Evolutionary conservation across 2,329 filamentous ascomycete genomes (phyloP), one percentile per base, ranked within the genome.

Genomic region (Chaetomiaceae sp.): DNA sequence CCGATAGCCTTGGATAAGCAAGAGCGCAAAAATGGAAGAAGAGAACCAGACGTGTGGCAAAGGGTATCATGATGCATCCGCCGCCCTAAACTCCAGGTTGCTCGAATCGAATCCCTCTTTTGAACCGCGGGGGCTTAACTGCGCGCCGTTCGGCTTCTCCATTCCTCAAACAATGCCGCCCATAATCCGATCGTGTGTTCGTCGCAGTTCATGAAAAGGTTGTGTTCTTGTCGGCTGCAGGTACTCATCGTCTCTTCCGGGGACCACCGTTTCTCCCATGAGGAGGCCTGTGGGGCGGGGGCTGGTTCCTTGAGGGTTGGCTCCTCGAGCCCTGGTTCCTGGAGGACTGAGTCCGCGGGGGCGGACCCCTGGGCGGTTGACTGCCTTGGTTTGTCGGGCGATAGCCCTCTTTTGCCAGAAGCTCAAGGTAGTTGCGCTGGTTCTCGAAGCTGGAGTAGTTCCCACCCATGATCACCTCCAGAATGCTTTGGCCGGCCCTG

Each of bases 381-480:
- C 17, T 19, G 30, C 19, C 16, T 13, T 23, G 38, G 4, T 2
- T 12, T 20, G 9, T 5, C 3, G 41, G 41, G n/a, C 40, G 44
- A 19, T 48, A 23, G 19, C 35, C 35, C 13, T 41, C 16, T 9
- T 48, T 40, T 27, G 47, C 27, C 27, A 86, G 65, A 31, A 72
- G 68, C 45, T 72, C 70, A 8, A 91, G 70, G 57, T 78, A 85
- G 12, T 77, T 71, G 46, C 90, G 80, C 66, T 95, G 88, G 37
- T 74, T 67, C 17, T 78, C 72, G 63, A 95, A 95, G 2, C 81
- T 80, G 5, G 78, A 77, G 67, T 96, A 97, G 62, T 95, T 85
- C 47, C 88, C 90, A 10, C 78, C 85, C 47, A 95, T 72, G 34
- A 96, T 77, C 34, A 81, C 75, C 30, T 79, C 80, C 6, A 97